Evolutionary conservation across 345 rosid species (phyloP), one percentile per base, ranked within the genome.

Genomic region (Moricandia arvensis): DNA sequence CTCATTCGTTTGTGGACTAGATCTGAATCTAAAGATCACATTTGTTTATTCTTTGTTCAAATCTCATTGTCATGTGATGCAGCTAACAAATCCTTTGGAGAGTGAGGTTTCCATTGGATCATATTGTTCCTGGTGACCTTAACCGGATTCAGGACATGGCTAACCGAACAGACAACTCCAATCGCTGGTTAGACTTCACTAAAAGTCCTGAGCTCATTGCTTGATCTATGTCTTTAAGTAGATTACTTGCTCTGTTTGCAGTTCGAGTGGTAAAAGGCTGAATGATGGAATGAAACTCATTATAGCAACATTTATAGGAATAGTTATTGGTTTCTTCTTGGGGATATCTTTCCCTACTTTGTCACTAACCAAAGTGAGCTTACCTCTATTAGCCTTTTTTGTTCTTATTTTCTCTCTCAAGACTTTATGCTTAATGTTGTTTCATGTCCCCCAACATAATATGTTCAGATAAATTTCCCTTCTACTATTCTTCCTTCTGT

Each of bases 331-430:
- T 68, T 91, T 94, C 85, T 83, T 87, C 24, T 64, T 94, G 51
- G 98, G 98, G 54, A 80, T 83, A 65, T 91, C 96, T 76, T 90
- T 87, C 80, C 97, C 96, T 16, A 68, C 86, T 10, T 59, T 90
- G 62, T 85, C 91, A 80, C 87, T 75, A 82, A 89, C 95, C 85
- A 90, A 72, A 69, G 79, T 27, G 27, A 72, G 78, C 75, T 41
- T 30, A 0, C 24, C 10, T 59, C 2, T 7, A 62, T 35, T 59
- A 53, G 43, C 63, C 17, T 43, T 49, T 18, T 59, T 29, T 47
- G 30, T 74, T 71, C 74, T 55, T 54, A 66, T 26, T 4, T 81
- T 61, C 59, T 53, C 59, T 68, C 16, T 75, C 74, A 47, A 16
- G 34, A 13, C 38, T 21, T 41, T 73, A 11, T 66, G 51, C 66